Conservation (phyloP, 139 green algal genomes). For the Gonium pectorale region DNA sequence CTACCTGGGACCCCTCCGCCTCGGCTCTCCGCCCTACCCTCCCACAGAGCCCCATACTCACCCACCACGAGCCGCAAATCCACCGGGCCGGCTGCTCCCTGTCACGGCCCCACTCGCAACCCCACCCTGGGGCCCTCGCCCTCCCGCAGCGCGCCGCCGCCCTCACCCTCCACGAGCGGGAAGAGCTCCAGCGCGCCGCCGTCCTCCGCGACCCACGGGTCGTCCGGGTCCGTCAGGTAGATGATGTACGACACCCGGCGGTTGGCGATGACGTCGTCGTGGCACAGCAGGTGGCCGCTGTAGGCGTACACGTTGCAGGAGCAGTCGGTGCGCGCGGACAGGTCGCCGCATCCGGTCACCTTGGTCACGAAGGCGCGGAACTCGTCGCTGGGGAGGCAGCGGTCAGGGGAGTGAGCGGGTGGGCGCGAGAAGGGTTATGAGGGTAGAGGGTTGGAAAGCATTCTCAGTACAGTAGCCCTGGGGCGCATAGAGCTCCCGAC, state of each 20-base stretch:
- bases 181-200: constrained; percentile 93
- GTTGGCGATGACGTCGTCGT: constrained; percentile 93
- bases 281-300: constrained; percentile 81
- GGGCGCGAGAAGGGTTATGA: too few relatives aligned
- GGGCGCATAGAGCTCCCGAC: too few relatives aligned
- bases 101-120: too few relatives aligned
- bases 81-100: too few relatives aligned
- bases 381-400: neutral
- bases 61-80: too few relatives aligned
- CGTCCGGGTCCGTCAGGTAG: constrained; percentile 92
- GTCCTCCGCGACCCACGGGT: constrained; percentile 76
- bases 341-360: constrained; percentile 77
- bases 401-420: neutral
- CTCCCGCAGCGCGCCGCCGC: too few relatives aligned
- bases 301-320: constrained; percentile 89
- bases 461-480: too few relatives aligned
- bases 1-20: too few relatives aligned
- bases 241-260: constrained; percentile 91
- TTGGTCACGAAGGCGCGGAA: constrained; percentile 62
- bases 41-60: too few relatives aligned
- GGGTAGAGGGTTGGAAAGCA: too few relatives aligned
- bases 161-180: constrained; percentile 59
- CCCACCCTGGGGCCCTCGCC: neutral
- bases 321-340: constrained; percentile 84
- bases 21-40: too few relatives aligned